Evolutionary conservation across 805 yeast genomes (phyloP).

Genomic region (Ogataea glucozyma): DNA sequence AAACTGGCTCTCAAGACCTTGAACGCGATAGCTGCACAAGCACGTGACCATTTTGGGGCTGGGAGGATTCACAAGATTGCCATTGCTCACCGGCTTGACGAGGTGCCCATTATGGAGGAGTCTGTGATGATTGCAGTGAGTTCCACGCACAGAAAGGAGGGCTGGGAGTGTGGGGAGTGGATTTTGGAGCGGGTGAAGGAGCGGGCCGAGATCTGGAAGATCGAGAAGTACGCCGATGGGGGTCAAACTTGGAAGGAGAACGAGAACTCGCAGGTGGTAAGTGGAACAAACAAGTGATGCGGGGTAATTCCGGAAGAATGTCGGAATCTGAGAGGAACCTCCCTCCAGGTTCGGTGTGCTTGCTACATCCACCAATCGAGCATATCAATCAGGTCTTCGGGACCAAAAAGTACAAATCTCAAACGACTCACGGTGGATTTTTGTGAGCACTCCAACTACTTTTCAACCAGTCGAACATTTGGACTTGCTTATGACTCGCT

Average conservation of each 20-base stretch:
- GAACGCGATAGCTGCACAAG: conserved; percentile 36
- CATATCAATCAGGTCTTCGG: too few species aligned
- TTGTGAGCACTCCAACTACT: too few species aligned
- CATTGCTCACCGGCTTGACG: conserved; percentile 47
- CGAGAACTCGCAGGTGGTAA: conserved; percentile 31
- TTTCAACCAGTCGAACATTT: background rate
- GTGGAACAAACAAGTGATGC: too few species aligned
- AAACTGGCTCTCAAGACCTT: conserved; percentile 44
- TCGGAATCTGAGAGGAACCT: too few species aligned
- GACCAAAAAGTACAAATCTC: too few species aligned
- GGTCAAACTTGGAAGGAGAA: conserved; percentile 45
- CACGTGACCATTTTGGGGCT: conserved; percentile 29
- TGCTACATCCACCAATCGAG: too few species aligned
- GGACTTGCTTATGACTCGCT: conserved; percentile 1
- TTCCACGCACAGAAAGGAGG: conserved; percentile 47
- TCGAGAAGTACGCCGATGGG: conserved; percentile 46
- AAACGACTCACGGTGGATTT: too few species aligned
- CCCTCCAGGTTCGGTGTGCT: too few species aligned
- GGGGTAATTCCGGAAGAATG: too few species aligned
- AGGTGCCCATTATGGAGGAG: conserved; percentile 49
- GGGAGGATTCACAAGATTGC: conserved; percentile 39
- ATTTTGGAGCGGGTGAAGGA: conserved; percentile 46
- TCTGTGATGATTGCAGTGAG: conserved; percentile 47
- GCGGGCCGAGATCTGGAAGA: conserved; percentile 52
- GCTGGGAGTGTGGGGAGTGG: conserved; percentile 48